Conservation (phyloP, 169 alveolate genomes). For the Prorocentrum cordatum region DNA sequence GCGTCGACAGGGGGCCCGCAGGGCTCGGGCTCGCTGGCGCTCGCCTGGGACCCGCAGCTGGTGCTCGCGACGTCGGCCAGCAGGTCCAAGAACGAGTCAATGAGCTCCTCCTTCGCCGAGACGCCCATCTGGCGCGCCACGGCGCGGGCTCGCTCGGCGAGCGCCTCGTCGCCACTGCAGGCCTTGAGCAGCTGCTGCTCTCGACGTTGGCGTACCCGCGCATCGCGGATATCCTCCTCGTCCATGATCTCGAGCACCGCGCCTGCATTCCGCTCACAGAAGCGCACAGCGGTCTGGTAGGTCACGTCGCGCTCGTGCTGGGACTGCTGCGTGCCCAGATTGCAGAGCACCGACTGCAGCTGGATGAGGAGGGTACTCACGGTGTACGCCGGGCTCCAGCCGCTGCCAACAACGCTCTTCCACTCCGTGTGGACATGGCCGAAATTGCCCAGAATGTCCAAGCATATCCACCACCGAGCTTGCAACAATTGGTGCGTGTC, state of each 20-base stretch:
- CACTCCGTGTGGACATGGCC: conserved; percentile 51
- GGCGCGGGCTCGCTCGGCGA: neutral
- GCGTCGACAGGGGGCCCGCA: neutral
- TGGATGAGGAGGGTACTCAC: conserved; percentile 23
- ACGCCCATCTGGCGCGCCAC: neutral
- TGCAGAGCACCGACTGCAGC: conserved; percentile 27
- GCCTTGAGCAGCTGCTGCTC: conserved; percentile 11
- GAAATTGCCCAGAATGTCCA: conserved; percentile 25
- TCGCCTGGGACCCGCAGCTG: neutral
- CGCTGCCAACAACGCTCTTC: conserved; percentile 29
- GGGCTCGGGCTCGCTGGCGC: too few species aligned
- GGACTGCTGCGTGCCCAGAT: conserved; percentile 8
- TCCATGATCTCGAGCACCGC: conserved; percentile 6
- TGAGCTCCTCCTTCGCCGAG: neutral
- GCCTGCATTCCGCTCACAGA: conserved; percentile 13
- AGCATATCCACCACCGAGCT: too few species aligned
- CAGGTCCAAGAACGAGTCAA: conserved; percentile 14
- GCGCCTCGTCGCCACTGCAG: neutral
- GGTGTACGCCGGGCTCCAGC: conserved; percentile 50
- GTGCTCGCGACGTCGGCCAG: neutral
- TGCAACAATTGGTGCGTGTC: too few species aligned
- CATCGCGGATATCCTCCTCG: conserved; percentile 3
- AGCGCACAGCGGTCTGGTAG: conserved; percentile 35
- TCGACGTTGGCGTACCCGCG: neutral
- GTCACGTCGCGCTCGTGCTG: conserved; percentile 39